phyloP scores from a whole-genome alignment of 257 asterid genomes.

The Ilex asprella region DNA sequence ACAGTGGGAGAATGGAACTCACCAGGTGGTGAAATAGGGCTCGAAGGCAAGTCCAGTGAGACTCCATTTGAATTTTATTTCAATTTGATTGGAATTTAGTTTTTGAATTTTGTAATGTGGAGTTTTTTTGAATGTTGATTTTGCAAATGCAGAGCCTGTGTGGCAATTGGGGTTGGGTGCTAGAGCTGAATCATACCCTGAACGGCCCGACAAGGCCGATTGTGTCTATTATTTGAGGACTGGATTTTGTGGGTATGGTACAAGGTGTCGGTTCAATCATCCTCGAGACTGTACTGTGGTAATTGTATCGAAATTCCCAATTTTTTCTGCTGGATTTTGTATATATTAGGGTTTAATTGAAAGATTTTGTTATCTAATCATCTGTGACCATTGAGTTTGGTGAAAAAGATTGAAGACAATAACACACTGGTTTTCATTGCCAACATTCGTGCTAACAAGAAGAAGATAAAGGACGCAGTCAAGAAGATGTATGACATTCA shows the following conservation, averaged over 20 bases:
- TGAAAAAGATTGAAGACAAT: constrained; percentile 29
- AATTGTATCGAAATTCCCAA: not conserved
- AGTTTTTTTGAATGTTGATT: constrained; percentile 26
- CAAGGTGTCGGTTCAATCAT: constrained; percentile 94
- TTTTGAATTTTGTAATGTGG: constrained; percentile 29
- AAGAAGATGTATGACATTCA: constrained; percentile 27
- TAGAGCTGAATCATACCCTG: constrained; percentile 83
- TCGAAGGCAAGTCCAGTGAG: constrained; percentile 41
- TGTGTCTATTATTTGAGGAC: constrained; percentile 88
- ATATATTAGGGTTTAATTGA: too few species aligned
- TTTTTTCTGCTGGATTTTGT: not conserved
- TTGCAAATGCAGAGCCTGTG: constrained; percentile 84
- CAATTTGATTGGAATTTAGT: constrained; percentile 39
- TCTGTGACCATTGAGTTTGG: constrained; percentile 29
- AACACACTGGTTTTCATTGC: constrained; percentile 26
- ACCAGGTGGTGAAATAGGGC: constrained; percentile 74
- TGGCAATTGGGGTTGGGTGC: constrained; percentile 72
- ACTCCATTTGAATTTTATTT: constrained; percentile 39
- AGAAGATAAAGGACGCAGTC: constrained; percentile 21
- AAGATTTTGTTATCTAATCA: constrained; percentile 14
- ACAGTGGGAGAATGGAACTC: constrained; percentile 68
- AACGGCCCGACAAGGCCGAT: constrained; percentile 75
- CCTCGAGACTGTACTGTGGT: constrained; percentile 73
- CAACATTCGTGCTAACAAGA: constrained; percentile 24
- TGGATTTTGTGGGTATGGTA: constrained; percentile 84